Conservation (phyloP, 2,329 filamentous ascomycete species). For the Aureobasidium sp. region DNA sequence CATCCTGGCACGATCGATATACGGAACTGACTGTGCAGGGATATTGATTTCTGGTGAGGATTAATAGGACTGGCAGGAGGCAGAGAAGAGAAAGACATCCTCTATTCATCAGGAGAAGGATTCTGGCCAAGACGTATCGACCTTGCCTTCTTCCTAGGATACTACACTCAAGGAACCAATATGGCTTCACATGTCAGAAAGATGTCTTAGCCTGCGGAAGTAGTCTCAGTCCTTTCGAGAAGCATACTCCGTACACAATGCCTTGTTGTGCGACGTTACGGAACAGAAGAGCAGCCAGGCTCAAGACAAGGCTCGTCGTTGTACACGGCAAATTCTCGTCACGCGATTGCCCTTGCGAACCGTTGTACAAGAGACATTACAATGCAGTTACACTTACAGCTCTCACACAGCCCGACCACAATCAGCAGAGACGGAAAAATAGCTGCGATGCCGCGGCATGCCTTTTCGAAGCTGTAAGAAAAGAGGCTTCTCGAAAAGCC, state of each 20-base stretch:
- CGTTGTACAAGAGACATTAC: background rate
- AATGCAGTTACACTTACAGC: background rate
- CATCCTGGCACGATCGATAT: background rate
- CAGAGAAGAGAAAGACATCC: background rate
- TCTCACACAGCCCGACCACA: background rate
- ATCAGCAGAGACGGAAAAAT: background rate
- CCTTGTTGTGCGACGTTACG: background rate
- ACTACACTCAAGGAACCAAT: too few species aligned
- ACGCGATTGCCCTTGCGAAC: too few species aligned
- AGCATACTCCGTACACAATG: background rate
- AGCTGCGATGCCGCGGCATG: background rate
- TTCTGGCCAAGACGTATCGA: background rate
- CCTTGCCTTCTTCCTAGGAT: background rate
- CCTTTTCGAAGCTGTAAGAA: background rate
- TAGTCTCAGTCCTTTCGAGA: background rate
- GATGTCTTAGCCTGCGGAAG: too few species aligned
- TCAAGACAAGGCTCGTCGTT: background rate
- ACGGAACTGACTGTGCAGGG: background rate
- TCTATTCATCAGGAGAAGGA: background rate
- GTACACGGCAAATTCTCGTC: background rate
- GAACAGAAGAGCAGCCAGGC: background rate
- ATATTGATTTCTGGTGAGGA: background rate
- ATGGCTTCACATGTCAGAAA: too few species aligned
- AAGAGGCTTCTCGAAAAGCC: background rate
- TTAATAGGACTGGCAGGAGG: background rate